Conservation (phyloP, 768 basidiomycete genomes). For the Lyophyllum shimeji region DNA sequence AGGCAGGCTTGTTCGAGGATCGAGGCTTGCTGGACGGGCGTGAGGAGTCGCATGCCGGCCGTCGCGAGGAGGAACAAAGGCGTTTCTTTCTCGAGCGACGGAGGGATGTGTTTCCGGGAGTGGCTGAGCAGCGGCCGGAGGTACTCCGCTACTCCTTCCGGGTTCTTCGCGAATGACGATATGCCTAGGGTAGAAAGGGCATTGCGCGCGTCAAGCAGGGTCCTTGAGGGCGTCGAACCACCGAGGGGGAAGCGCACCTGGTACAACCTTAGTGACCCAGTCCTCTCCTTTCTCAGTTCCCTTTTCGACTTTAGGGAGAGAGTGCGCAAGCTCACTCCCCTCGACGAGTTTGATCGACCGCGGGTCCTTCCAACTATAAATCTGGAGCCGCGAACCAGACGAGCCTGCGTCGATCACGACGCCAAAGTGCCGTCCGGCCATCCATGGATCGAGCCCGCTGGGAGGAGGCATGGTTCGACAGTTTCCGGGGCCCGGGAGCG, state of each 20-base stretch:
- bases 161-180: slow-evolving; percentile 74
- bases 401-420: slow-evolving; percentile 98
- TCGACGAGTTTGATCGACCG: slow-evolving; percentile 48
- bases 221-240: neutral
- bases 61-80: slow-evolving; percentile 95
- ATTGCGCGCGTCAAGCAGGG: neutral
- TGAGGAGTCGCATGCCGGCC: slow-evolving; percentile 92
- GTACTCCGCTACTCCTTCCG: slow-evolving; percentile 70
- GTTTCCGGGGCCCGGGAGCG: neutral
- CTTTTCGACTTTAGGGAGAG: slow-evolving; percentile 87
- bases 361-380: slow-evolving; percentile 96
- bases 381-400: slow-evolving; percentile 93
- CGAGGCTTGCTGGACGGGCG: slow-evolving; percentile 62
- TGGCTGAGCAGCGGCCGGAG: slow-evolving; percentile 82
- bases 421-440: slow-evolving; percentile 79
- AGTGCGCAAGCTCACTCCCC: slow-evolving; percentile 49
- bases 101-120: slow-evolving; percentile 81
- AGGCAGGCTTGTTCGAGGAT: slow-evolving; percentile 78
- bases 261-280: slow-evolving; percentile 92
- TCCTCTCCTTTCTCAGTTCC: slow-evolving; percentile 78
- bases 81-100: slow-evolving; percentile 79
- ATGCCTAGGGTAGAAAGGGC: slow-evolving; percentile 55
- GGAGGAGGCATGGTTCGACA: slow-evolving; percentile 67
- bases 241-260: slow-evolving; percentile 61
- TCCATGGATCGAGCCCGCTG: slow-evolving; percentile 70